phyloP scores from a whole-genome alignment of 2,329 filamentous ascomycete genomes.

The Epichloe baconii region DNA sequence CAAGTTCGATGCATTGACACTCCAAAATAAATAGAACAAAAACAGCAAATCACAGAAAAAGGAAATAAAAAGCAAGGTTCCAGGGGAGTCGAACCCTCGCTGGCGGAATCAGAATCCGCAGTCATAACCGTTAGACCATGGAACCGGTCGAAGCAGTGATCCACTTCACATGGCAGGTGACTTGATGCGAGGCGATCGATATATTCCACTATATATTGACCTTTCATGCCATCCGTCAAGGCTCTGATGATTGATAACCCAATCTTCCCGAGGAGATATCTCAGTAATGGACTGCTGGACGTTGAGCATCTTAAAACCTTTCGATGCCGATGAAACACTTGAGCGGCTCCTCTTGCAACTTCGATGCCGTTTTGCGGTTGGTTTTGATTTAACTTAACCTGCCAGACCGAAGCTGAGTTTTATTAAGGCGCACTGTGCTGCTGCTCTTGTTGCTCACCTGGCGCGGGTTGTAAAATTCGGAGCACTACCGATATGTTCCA shows the following conservation, averaged over 20 bases:
- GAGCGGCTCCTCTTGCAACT: neutral
- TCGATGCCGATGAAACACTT: neutral
- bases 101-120: conserved; percentile 25
- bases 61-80: conserved; percentile 12
- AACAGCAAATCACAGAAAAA: neutral
- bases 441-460: no score
- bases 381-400: neutral
- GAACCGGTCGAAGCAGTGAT: conserved; percentile 16
- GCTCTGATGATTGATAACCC: no score
- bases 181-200: neutral
- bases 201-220: neutral
- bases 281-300: no score
- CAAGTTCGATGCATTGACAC: no score
- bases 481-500: no score
- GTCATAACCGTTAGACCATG: conserved; percentile 26
- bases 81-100: conserved; percentile 24
- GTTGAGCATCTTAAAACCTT: neutral
- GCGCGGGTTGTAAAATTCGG: no score
- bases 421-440: no score
- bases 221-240: no score
- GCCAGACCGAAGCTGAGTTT: no score
- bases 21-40: neutral
- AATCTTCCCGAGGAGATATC: no score
- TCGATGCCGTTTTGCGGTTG: neutral
- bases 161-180: conserved; percentile 14